Evolutionary conservation across 805 yeast species (phyloP).

Genomic region (Jamesozyma lodderae): DNA sequence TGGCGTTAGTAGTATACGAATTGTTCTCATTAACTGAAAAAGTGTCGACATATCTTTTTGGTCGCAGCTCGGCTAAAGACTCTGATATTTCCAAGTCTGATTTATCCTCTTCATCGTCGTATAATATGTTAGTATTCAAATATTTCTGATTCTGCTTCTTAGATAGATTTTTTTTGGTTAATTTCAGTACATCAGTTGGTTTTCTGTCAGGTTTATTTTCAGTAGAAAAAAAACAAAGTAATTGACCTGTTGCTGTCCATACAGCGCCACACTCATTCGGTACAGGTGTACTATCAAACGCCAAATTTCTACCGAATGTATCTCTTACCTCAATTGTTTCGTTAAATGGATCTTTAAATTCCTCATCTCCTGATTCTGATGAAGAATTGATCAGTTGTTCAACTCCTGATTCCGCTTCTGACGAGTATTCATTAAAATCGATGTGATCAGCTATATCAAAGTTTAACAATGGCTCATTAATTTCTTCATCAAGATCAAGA

Average conservation of each 20-base stretch:
- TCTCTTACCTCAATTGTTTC: slow-evolving; percentile 5
- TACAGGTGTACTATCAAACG: slow-evolving; percentile 74
- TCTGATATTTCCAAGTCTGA: neutral
- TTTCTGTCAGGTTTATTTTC: slow-evolving; percentile 36
- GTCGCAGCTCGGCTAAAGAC: slow-evolving; percentile 8
- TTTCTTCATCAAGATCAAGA: slow-evolving; percentile 29
- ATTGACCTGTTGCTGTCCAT: slow-evolving; percentile 71
- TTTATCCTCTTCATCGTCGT: slow-evolving; percentile 2
- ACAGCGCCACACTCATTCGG: slow-evolving; percentile 91
- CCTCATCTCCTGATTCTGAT: slow-evolving; percentile 36
- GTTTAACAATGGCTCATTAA: slow-evolving; percentile 28
- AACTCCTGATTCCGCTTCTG: slow-evolving; percentile 25
- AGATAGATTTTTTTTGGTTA: slow-evolving; percentile 21
- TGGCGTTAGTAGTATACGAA: slow-evolving; percentile 10
- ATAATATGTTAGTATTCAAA: neutral
- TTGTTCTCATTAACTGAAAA: slow-evolving; percentile 10
- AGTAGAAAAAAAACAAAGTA: slow-evolving; percentile 75
- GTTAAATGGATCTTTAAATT: slow-evolving; percentile 25
- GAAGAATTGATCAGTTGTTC: slow-evolving; percentile 20
- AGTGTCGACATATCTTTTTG: slow-evolving; percentile 29
- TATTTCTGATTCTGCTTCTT: slow-evolving; percentile 9
- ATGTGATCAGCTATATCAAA: slow-evolving; percentile 25
- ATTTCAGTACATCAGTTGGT: slow-evolving; percentile 27
- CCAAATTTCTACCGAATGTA: slow-evolving; percentile 14
- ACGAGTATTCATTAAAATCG: slow-evolving; percentile 30